phyloP scores from a whole-genome alignment of 1,139 yeast species.

The Saccharomycopsis hybrid region DNA sequence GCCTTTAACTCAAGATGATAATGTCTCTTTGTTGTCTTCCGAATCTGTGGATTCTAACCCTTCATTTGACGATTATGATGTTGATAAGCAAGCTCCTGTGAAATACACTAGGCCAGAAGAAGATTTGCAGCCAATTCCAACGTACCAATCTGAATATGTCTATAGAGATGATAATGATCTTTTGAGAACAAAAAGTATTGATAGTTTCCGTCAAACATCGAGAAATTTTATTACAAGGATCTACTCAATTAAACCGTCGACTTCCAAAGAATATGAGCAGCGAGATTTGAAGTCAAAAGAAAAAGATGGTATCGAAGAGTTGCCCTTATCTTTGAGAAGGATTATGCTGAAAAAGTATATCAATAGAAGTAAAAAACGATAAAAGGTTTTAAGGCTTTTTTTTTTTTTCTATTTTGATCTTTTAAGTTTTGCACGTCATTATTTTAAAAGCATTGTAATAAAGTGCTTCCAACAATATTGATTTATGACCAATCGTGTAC shows the following conservation, averaged over 20 bases:
- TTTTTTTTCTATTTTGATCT: too few relatives aligned
- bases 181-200: conserved; percentile 9
- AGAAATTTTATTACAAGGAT: conserved; percentile 1
- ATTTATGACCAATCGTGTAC: too few relatives aligned
- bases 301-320: conserved; percentile 26
- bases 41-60: neutral
- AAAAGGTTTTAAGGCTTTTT: too few relatives aligned
- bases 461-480: too few relatives aligned
- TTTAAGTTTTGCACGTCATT: too few relatives aligned
- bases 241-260: conserved; percentile 1
- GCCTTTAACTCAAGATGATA: neutral
- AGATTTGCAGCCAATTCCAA: neutral
- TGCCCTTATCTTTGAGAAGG: conserved; percentile 33
- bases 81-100: neutral
- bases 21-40: too few relatives aligned
- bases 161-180: too few relatives aligned
- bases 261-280: neutral
- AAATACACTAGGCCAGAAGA: neutral
- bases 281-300: too few relatives aligned
- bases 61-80: neutral
- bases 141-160: too few relatives aligned
- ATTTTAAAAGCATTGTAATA: too few relatives aligned
- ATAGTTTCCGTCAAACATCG: conserved; percentile 5
- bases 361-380: neutral
- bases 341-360: conserved; percentile 28